These are phyloP conservation scores for Kodamaea kakaduensis DNA, from an alignment of 805 yeast genomes.

Conservation along the genomic window DNA sequence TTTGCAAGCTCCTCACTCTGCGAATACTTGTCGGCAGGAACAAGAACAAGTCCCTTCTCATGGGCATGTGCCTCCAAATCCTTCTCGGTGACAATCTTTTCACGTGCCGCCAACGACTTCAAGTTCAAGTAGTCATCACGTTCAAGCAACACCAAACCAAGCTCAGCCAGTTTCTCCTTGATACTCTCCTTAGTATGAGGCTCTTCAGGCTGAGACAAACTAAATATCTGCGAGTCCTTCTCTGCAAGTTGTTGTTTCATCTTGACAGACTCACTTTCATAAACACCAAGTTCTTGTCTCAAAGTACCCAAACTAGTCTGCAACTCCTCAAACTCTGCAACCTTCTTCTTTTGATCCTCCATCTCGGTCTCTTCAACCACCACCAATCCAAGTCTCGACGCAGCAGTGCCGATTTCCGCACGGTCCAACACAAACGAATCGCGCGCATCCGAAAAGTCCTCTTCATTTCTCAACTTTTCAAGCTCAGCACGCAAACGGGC, in stretches of 20 bases:
- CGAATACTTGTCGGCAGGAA: slow-evolving; percentile 29
- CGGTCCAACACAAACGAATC: slow-evolving; percentile 26
- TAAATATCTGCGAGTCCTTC: slow-evolving; percentile 26
- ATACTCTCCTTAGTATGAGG: slow-evolving; percentile 21
- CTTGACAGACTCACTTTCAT: slow-evolving; percentile 17
- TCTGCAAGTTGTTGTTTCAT: slow-evolving; percentile 25
- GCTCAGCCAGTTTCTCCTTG: slow-evolving; percentile 23
- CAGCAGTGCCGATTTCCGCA: slow-evolving; percentile 25
- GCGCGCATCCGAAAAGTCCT: slow-evolving; percentile 24
- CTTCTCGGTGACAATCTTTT: slow-evolving; percentile 15
- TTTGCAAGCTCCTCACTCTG: slow-evolving; percentile 19
- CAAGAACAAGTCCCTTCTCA: slow-evolving; percentile 37
- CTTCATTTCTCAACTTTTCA: background rate
- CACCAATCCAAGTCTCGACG: slow-evolving; percentile 23
- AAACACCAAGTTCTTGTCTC: slow-evolving; percentile 19
- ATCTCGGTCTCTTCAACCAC: slow-evolving; percentile 19
- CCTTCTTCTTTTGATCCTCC: too few relatives aligned
- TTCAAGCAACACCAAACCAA: slow-evolving; percentile 30
- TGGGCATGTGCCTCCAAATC: slow-evolving; percentile 29
- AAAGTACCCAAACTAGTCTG: too few relatives aligned
- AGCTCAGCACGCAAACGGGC: too few relatives aligned
- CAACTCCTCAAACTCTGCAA: slow-evolving; percentile 16
- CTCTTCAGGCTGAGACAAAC: slow-evolving; percentile 14
- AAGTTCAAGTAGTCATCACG: slow-evolving; percentile 27
- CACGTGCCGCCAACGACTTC: slow-evolving; percentile 14